Conservation (phyloP, 1,284 basidiomycete genomes). For the Ceratobasidium papillatum region DNA sequence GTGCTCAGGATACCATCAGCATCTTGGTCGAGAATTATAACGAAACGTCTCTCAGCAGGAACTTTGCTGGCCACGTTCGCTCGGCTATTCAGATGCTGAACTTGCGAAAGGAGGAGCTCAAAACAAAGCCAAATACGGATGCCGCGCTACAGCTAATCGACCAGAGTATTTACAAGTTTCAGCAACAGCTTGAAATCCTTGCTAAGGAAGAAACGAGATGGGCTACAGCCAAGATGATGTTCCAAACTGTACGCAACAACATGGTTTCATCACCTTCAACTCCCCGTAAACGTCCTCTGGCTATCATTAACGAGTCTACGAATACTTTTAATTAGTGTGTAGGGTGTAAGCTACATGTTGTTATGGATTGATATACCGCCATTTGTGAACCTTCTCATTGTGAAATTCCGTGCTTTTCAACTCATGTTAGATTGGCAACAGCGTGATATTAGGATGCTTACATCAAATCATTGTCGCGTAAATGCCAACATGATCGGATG, state of each 20-base stretch:
- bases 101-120: constrained; percentile 7
- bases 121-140: neutral
- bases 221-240: neutral
- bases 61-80: constrained; percentile 11
- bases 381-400: no score
- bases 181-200: neutral
- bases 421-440: no score
- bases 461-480: no score
- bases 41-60: constrained; percentile 7
- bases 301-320: no score
- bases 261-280: no score
- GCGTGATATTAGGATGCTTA: no score
- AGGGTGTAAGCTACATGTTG: no score
- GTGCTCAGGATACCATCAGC: neutral
- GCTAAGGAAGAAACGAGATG: neutral
- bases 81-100: constrained; percentile 28
- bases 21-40: constrained; percentile 6
- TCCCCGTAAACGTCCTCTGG: no score
- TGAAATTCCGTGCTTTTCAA: no score
- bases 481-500: no score
- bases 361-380: no score
- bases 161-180: neutral
- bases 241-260: neutral
- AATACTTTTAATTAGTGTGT: no score
- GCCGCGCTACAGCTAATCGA: neutral